Conservation (phyloP, 1,284 basidiomycete species). For the Athelia psychrophila region DNA sequence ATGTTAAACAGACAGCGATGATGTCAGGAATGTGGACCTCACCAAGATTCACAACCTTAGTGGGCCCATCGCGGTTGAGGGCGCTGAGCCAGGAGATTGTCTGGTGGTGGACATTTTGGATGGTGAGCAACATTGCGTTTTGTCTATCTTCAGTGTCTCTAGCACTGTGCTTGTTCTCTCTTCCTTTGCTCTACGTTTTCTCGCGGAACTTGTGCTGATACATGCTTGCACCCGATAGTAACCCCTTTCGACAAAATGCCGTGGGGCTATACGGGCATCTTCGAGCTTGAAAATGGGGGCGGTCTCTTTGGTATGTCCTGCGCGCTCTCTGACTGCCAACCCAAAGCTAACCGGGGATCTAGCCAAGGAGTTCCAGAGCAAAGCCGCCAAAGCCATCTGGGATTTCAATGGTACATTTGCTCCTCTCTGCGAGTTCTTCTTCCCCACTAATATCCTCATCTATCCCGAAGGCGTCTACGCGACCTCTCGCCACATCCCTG, state of each 20-base stretch:
- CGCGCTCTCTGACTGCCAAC: background rate
- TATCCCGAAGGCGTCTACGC: slow-evolving; percentile 54
- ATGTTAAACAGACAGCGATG: slow-evolving; percentile 51
- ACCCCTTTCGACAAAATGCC: slow-evolving; percentile 74
- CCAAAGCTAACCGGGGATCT: background rate
- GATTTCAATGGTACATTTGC: slow-evolving; percentile 56
- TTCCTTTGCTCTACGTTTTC: background rate
- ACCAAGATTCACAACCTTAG: slow-evolving; percentile 71
- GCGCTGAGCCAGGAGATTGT: slow-evolving; percentile 77
- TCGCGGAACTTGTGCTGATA: background rate
- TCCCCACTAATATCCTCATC: slow-evolving; percentile 7
- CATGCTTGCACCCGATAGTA: slow-evolving; percentile 43
- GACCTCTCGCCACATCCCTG: slow-evolving; percentile 72
- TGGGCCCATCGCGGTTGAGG: slow-evolving; percentile 72
- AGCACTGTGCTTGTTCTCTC: too few relatives aligned
- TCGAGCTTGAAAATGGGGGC: slow-evolving; percentile 74
- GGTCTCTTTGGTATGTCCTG: slow-evolving; percentile 58
- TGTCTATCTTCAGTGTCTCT: too few relatives aligned
- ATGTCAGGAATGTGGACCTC: slow-evolving; percentile 64
- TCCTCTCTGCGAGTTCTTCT: background rate
- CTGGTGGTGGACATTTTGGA: slow-evolving; percentile 79
- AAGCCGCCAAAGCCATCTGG: slow-evolving; percentile 78
- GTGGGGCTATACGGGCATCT: slow-evolving; percentile 81
- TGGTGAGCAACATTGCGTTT: too few relatives aligned
- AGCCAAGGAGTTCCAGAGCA: slow-evolving; percentile 69